Evolutionary conservation across 306 rosid genomes (phyloP).

Genomic region (Cucurbita ficifolia): DNA sequence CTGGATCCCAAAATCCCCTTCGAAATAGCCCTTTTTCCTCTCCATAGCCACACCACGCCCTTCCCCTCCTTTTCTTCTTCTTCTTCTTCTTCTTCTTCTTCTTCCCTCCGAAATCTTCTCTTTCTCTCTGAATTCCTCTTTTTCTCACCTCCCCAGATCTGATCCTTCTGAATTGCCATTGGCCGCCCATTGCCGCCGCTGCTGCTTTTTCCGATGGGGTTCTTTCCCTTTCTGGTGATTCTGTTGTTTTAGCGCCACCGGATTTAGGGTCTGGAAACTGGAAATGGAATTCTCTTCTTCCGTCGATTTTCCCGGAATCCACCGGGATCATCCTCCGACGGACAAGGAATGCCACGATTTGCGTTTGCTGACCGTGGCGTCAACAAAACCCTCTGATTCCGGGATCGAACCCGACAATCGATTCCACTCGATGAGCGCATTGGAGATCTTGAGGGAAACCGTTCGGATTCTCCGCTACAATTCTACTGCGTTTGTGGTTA

Average conservation of each 20-base stretch:
- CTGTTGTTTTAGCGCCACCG: conserved; percentile 9
- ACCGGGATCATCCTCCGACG: conserved; percentile 29
- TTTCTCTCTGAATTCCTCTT: background rate
- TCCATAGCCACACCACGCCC: background rate
- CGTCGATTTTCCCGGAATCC: conserved; percentile 38
- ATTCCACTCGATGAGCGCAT: conserved; percentile 67
- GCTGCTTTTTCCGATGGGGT: background rate
- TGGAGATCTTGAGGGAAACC: conserved; percentile 78
- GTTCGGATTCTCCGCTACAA: conserved; percentile 72
- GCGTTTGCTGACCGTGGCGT: conserved; percentile 22
- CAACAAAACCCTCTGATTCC: conserved; percentile 25
- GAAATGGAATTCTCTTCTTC: conserved; percentile 41
- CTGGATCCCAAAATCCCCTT: background rate
- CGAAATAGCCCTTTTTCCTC: background rate
- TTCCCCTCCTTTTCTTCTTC: background rate
- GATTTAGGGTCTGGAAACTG: conserved; percentile 14
- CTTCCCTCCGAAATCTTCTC: conserved; percentile 2
- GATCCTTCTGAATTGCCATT: conserved; percentile 8
- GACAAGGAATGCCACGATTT: conserved; percentile 43
- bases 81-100: background rate
- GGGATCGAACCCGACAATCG: conserved; percentile 8
- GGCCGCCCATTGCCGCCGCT: background rate
- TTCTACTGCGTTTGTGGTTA: conserved; percentile 53
- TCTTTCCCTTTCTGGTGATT: background rate
- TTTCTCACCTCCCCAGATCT: conserved; percentile 11